Base-by-base conservation (phyloP, 2,329 filamentous ascomycete species). In the Fusarium circinatum region DNA sequence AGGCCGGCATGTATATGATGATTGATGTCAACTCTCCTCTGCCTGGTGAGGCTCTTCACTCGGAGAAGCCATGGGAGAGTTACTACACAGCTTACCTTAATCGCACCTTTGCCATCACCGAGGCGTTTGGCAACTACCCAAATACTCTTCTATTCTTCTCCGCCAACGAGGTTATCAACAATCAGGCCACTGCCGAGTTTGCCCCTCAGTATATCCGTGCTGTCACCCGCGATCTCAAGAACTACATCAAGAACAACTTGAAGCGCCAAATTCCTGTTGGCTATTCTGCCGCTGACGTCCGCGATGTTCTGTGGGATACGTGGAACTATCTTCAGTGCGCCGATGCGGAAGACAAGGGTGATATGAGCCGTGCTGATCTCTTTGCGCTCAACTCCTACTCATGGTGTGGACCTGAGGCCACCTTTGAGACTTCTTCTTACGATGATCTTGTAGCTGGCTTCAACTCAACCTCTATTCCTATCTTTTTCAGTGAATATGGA, bases 401-500 rank as follows among this genome's bases (percentile, higher is more conserved):
- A 80, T 94, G 92, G 87, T 93, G 92, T 77, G 89, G 88, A 60
- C 77, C 79, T 34, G 84, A 90, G 18, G 91, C 91, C 61, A 89
- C 87, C 54, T 93, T 89, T 82, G 81, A 88, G 64, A 88, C 86
- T 58, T 90, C 90, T 6, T 88, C 89, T 41, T 94, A 92, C 80
- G 84, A 92, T 74, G 83, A 85, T 24, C 85, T 94, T 41, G 90
- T 93, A 54, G 80, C 84, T 5, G 89, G 91, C 80, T 94, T 96
- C 85, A 83, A 86, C 76, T 86, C 86, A 73, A 89, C 88, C 44
- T 89, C 91, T 22, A 88, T 95, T 42, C 93, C 93, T 38, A 87
- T 95, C 77, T 96, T 96, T 87, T 95, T 94, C 86, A 94, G 92
- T 73, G 94, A 96, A 80, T 92, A 88, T 77, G 94, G 94, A 69